Evolutionary conservation across 805 yeast species (phyloP), one percentile per base, ranked within the genome.

Genomic region (Candida boidinii): DNA sequence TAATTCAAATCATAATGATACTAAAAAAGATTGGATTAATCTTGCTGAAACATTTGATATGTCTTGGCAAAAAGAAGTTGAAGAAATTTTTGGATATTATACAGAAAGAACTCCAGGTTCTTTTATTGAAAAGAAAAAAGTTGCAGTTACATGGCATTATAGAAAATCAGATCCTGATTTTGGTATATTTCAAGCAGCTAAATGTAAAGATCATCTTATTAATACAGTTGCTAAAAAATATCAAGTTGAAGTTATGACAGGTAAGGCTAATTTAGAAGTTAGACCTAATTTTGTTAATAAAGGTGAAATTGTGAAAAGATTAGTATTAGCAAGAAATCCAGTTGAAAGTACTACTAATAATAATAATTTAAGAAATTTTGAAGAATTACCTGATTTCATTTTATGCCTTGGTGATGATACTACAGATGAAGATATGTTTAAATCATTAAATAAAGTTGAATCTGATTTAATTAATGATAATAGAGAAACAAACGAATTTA

Each of bases 391-490:
- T 0, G 95, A 85, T 48, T 90, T 92, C 51, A 73, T 83, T 26
- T 58, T 90, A 34, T 92, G 97, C 60, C 59, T 86, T 28, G 99
- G 99, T 32, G 99, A 92, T 56, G 99, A 92, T 55, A 69, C 79
- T 26, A 92, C 99, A 0, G 99, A 92, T 56, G 99, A 92, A 56
- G 98, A 92, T 51, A 92, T 92, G 99, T 92, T 92, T 56, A 68
- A 65, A 38, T 79, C 90, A 18, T 64, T 92, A 46, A 73, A 77
- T 36, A 64, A 62, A 3, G 73, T 84, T 43, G 86, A 80, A 46
- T 48, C 52, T 3, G 49, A 56, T 17, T 75, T 81, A 80, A 60
- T 57, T 38, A 53, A 51, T 8, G 53, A 61, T 3, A 58, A 61
- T 6, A 53, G 62, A 25, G 60, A 64, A 2, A 56, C 54, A 35